Evolutionary conservation across 768 basidiomycete species (phyloP), one percentile per base, ranked within the genome.

Genomic region (Mycena vulgaris): DNA sequence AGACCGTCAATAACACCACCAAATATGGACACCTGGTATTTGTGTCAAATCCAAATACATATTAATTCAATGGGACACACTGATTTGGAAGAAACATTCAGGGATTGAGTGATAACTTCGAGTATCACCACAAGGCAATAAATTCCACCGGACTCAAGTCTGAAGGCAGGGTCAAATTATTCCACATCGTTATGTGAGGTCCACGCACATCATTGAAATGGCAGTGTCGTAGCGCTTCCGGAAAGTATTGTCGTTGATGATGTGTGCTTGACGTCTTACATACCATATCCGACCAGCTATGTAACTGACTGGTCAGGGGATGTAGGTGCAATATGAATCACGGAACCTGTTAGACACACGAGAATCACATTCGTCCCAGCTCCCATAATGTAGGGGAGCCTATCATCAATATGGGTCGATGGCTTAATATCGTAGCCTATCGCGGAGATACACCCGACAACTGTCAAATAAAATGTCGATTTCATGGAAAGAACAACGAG

Each of bases 261-360:
- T 21, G 21, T 10, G 7, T 25, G 33, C 35, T 14, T 56, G n/a
- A 19, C 28, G 55, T 23, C 55, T 14, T 14, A 37, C 13, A 13
- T 56, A 56, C 55, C 55, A 56, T 35, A 56, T 59, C 37, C 35
- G 58, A 2, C 55, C 55, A 25, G 35, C 55, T 56, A n/a, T 1
- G n/a, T n/a, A n/a, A 6, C 3, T 31, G 3, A n/a, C n/a, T n/a
- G n/a, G n/a, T n/a, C 30, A 21, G 57, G 9, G 33, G n/a, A n/a
- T n/a, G n/a, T n/a, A n/a, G n/a, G n/a, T n/a, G n/a, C n/a, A 25
- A 39, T 39, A 13, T 21, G 27, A 23, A 14, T n/a, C n/a, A 39
- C 2, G n/a, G 3, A 23, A 39, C 55, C 55, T n/a, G 55, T 56
- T 3, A 56, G 23, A 56, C 8, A 25, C 30, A 39, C 25, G 4